Percentiles rank a stretch among this genome's conserved stretches.
Evolutionary conservation across 108 stramenopile species (phyloP).

Genomic region (Hondaea fermentalgiana): DNA sequence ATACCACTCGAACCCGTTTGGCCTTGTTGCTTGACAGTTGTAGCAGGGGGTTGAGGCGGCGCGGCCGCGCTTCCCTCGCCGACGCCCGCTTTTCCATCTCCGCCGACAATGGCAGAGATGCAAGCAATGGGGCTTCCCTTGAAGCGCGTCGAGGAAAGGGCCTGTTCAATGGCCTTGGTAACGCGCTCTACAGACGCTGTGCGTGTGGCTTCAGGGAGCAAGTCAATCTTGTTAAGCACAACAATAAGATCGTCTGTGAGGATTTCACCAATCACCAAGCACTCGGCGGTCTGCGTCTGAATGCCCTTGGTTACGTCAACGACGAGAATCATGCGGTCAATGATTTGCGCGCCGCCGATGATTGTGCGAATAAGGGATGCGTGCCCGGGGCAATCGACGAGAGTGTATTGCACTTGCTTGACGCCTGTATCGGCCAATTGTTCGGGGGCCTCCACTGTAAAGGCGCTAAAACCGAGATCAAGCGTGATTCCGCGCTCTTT

Average conservation of each 20-base stretch:
- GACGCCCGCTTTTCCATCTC: slow-evolving; percentile 27
- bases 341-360: slow-evolving; percentile 94
- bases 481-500: slow-evolving; percentile 90
- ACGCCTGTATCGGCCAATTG: not conserved
- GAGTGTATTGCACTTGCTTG: slow-evolving; percentile 59
- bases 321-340: slow-evolving; percentile 81
- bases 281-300: slow-evolving; percentile 98
- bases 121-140: slow-evolving; percentile 62
- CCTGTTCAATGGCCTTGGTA: slow-evolving; percentile 50
- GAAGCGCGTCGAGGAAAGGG: slow-evolving; percentile 63
- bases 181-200: slow-evolving; percentile 54
- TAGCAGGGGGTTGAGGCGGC: not conserved
- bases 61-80: not conserved
- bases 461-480: slow-evolving; percentile 91
- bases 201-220: slow-evolving; percentile 62
- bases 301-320: slow-evolving; percentile 94
- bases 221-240: slow-evolving; percentile 82
- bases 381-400: slow-evolving; percentile 98
- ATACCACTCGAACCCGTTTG: not conserved
- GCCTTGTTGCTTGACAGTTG: not conserved
- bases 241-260: slow-evolving; percentile 74
- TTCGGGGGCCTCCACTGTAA: slow-evolving; percentile 47
- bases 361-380: slow-evolving; percentile 93
- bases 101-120: slow-evolving; percentile 78
- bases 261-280: slow-evolving; percentile 91